Percentiles rank a stretch among this genome's conserved stretches.
Conservation (phyloP, 768 basidiomycete genomes). For the Xerocomellus chrysenteron region DNA sequence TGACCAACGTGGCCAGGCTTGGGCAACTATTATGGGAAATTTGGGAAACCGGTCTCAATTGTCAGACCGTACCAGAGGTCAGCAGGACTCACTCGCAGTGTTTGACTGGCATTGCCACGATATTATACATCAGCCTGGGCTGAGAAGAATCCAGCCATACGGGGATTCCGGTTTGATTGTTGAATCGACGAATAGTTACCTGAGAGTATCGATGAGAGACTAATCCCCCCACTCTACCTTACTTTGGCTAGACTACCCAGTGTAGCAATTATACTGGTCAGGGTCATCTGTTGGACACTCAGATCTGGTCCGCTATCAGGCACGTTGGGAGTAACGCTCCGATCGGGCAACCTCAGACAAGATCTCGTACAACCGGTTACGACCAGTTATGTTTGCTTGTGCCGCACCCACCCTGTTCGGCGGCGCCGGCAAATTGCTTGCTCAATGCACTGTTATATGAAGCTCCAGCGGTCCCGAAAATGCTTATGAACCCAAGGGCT, state of each 20-base stretch:
- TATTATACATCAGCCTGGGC: background rate
- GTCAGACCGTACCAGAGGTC: constrained; percentile 14
- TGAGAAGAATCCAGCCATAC: constrained; percentile 20
- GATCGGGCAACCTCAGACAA: constrained; percentile 25
- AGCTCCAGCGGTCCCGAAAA: constrained; percentile 32
- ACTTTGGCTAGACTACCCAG: constrained; percentile 31
- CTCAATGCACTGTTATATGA: constrained; percentile 28
- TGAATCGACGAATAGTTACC: constrained; percentile 16
- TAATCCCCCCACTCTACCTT: constrained; percentile 18
- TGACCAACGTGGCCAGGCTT: constrained; percentile 10
- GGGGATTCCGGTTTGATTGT: constrained; percentile 19
- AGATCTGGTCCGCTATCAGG: constrained; percentile 34
- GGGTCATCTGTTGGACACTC: constrained; percentile 24
- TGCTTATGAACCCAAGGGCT: constrained; percentile 32
- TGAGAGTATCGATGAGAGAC: constrained; percentile 20
- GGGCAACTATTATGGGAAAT: constrained; percentile 4
- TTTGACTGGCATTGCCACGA: constrained; percentile 27
- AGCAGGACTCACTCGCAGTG: constrained; percentile 10
- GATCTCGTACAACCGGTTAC: constrained; percentile 32
- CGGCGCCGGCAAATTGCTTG: constrained; percentile 32
- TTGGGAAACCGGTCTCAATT: constrained; percentile 21
- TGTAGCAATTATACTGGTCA: constrained; percentile 22
- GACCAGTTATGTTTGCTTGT: constrained; percentile 29
- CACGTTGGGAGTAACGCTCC: constrained; percentile 25
- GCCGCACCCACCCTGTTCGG: constrained; percentile 30